Base-by-base conservation (phyloP, 805 yeast species). In the Saccharomyces eubayanus region DNA sequence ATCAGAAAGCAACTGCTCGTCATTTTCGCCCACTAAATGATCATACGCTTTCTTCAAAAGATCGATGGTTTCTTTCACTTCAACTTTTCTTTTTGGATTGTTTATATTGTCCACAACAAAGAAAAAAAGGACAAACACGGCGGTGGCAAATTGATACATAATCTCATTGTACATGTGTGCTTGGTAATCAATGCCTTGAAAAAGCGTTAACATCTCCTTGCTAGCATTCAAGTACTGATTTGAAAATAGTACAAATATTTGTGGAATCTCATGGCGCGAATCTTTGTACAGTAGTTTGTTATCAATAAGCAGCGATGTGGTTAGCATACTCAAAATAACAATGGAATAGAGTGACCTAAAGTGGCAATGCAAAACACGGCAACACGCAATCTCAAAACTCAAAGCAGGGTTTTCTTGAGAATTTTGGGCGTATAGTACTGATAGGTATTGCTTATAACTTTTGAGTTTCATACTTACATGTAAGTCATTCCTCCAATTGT, bases 111-210 rank as follows among this genome's bases (percentile, higher is more conserved):
- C 61, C 12, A 62, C 55, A 10, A 57, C 54, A 43, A 59, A 53
- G 28, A 65, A 56, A 24, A 61, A 46, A n/a, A 65, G 53, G 1
- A 51, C 53, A 27, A 59, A 64, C 6, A 60, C 58, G 21, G 65
- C 69, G 2, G 67, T 62, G 16, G 59, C 47, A 11, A 65, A 55
- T 46, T 59, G 53, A 53, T 61, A 60, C 51, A 61, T 51, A 29
- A 66, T 28, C 24, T 62, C 64, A 14, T 63, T 61, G 49, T 57
- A 59, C 45, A 64, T 55, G 41, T 61, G 58, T 12, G 62, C 62
- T 29, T 59, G 61, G 49, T 59, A 57, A 14, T 58, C 58, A 11
- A 59, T 57, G 6, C 53, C 56, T 36, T 56, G 53, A 43, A 62
- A 63, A 6, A 61, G 48, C 47, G 56, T 50, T 9, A 65, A 50